phyloP scores from a whole-genome alignment of 2,329 filamentous ascomycete genomes.

The Trichoderma pleuroti region DNA sequence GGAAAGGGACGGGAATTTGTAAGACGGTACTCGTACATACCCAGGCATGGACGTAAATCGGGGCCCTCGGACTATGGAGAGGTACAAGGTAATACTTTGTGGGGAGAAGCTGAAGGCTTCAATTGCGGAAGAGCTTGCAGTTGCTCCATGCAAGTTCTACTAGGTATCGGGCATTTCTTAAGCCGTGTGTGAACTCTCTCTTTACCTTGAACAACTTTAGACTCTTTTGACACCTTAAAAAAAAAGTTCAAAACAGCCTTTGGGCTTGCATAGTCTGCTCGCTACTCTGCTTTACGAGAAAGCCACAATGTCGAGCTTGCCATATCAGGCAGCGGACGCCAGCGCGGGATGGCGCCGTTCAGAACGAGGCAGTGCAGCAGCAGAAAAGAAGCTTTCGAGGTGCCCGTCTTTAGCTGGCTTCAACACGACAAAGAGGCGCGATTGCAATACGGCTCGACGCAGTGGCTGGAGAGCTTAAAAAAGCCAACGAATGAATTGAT shows the following conservation, averaged over 20 bases:
- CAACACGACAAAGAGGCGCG: neutral
- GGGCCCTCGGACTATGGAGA: neutral
- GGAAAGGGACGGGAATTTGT: neutral
- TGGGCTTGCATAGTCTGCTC: neutral
- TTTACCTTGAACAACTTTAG: neutral
- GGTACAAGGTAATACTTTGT: neutral
- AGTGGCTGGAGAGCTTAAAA: neutral
- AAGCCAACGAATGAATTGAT: neutral
- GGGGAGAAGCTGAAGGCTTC: neutral
- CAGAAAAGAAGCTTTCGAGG: neutral
- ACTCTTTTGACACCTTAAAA: neutral
- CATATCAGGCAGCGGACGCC: neutral
- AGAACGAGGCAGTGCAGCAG: neutral
- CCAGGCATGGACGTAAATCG: neutral
- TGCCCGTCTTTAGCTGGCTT: neutral
- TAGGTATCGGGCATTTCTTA: neutral
- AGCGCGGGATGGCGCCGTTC: slow-evolving; percentile 6
- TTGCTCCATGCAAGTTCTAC: neutral
- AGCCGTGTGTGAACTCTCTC: neutral
- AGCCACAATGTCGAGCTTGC: neutral
- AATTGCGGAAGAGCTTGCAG: neutral
- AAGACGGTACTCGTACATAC: neutral
- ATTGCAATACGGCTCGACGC: neutral
- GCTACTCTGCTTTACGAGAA: neutral
- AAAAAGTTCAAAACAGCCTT: neutral